Base-by-base conservation (phyloP, 805 yeast genomes). In the Debaryomyces prosopidis region DNA sequence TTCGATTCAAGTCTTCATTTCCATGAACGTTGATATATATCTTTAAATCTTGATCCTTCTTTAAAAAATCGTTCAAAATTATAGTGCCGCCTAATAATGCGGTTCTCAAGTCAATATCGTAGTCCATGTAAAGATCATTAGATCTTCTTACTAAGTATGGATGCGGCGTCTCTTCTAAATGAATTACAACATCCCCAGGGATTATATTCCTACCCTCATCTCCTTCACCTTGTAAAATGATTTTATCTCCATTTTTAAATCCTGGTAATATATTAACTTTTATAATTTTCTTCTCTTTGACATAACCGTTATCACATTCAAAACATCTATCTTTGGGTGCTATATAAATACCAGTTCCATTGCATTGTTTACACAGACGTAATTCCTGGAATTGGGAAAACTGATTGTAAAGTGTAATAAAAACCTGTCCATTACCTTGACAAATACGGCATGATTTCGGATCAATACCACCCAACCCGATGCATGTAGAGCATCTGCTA, bases 121-220 rank as follows among this genome's bases (percentile, higher is more conserved):
- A 66, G 26, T 66, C 73, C 56, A 71, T 58, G 43, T 68, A 66
- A 40, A 82, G 60, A 52, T 80, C 79, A 31, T 74, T 58, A 30
- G 63, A 73, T 39, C 60, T 65, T 48, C 85, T 66, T 11, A 67
- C 67, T 44, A 78, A 73, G 15, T 49, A 53, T 8, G 63, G 60
- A 50, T 71, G 75, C 4, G 57, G 53, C 39, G 69, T 47, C 51
- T 77, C 76, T 32, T 71, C 70, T 18, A 85, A 59, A 1, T 76
- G 79, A 8, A 85, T 75, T 2, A 84, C 65, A 5, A 85, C 84
- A 59, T 85, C 88, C 2, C 91, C 91, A 0, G 90, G 86, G 3
- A 76, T 63, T 3, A 80, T 65, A 48, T 75, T 71, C 15, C 76
- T 59, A 0, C 81, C 85, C 59, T 84, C 86, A 55, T 85, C 90